Evolutionary conservation across 2,329 filamentous ascomycete genomes (phyloP).

Genomic region (Claviceps paspali): DNA sequence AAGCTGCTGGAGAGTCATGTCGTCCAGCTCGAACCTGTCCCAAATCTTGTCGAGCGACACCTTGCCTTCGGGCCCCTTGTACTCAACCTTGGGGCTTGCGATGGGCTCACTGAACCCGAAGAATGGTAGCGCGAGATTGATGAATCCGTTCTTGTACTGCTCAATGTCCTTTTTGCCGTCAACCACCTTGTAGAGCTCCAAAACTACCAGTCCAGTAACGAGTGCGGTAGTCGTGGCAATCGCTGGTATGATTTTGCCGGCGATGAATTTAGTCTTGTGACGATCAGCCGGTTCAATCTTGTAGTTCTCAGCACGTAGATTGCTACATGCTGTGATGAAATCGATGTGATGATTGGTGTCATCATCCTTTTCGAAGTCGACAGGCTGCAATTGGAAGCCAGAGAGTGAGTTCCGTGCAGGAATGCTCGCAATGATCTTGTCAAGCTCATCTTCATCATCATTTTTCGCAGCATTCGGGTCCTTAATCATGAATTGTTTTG

Average conservation of each 20-base stretch:
- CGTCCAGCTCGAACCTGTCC: conserved; percentile 86
- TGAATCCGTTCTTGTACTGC: conserved; percentile 98
- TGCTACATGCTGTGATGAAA: conserved; percentile 95
- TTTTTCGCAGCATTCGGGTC: conserved; percentile 66
- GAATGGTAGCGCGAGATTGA: conserved; percentile 92
- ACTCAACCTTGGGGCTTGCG: conserved; percentile 80
- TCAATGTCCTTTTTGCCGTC: conserved; percentile 95
- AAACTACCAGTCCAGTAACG: conserved; percentile 80
- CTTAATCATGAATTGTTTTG: conserved; percentile 18
- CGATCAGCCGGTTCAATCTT: conserved; percentile 84
- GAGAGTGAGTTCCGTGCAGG: conserved; percentile 68
- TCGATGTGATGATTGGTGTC: conserved; percentile 97
- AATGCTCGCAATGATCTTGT: conserved; percentile 55
- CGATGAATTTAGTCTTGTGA: conserved; percentile 99
- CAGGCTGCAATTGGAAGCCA: conserved; percentile 77
- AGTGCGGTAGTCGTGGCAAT: conserved; percentile 95
- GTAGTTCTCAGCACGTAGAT: conserved; percentile 94
- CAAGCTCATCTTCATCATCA: conserved; percentile 62
- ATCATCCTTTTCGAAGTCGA: conserved; percentile 98
- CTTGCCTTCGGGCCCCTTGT: conserved; percentile 62
- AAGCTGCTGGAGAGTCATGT: conserved; percentile 75
- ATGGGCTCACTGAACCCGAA: conserved; percentile 98
- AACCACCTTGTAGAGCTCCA: conserved; percentile 92
- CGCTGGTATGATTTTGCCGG: conserved; percentile 96
- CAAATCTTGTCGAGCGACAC: conserved; percentile 90